Evolutionary conservation across 140 eudicot species (phyloP).

Genomic region (Ambrosia hybrid): DNA sequence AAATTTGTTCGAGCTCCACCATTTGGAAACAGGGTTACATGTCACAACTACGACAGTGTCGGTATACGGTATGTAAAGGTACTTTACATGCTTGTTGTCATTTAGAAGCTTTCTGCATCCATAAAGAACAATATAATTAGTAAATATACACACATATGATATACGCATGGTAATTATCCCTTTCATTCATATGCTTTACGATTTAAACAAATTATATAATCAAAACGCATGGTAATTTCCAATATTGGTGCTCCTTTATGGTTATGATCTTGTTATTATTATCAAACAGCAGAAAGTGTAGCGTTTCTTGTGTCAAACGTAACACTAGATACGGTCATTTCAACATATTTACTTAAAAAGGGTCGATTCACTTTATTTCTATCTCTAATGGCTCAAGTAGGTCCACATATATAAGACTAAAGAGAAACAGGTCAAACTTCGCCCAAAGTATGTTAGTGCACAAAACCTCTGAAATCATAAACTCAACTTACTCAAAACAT

Average conservation of each 20-base stretch:
- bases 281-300: not conserved
- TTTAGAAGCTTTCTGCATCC: constrained; percentile 74
- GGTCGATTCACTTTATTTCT: not conserved
- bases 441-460: not conserved
- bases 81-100: constrained; percentile 93
- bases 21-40: constrained; percentile 83
- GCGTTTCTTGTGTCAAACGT: not conserved
- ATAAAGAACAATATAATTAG: constrained; percentile 8
- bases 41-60: constrained; percentile 93
- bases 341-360: not conserved
- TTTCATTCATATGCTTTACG: not conserved
- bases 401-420: not conserved
- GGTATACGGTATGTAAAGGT: constrained; percentile 88
- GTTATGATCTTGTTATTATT: not conserved
- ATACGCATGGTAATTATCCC: not conserved
- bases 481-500: no score
- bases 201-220: not conserved
- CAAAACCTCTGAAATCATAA: not conserved
- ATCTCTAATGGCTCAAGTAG: not conserved
- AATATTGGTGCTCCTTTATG: not conserved
- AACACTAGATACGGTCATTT: not conserved
- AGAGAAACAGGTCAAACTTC: not conserved
- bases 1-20: constrained; percentile 73
- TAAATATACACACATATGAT: no score
- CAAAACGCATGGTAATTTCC: not conserved